Base-by-base conservation (phyloP, 495 filamentous ascomycete genomes). In the Penicillium taxi region DNA sequence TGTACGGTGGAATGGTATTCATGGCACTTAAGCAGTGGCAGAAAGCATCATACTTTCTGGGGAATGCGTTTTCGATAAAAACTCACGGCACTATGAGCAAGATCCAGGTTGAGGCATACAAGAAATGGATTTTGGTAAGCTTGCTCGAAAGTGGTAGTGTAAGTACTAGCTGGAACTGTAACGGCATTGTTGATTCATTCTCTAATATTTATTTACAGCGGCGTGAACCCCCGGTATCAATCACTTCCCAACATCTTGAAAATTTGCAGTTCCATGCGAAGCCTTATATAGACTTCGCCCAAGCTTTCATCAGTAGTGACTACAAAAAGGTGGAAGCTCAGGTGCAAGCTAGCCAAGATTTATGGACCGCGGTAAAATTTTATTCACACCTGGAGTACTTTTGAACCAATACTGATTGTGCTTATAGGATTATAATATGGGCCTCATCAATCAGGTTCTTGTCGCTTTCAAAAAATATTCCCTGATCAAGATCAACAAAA, bases 91-190 rank as follows among this genome's bases (percentile, higher is more conserved):
- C 69, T 9, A 67, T 74, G 13, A 90, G 80, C 59, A 81, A 77
- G 58, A 70, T 91, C 19, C 86, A 88, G 80, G 69, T 84, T 2
- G 87, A 94, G 48, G 86, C 85, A 9, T 93, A 94, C 67, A 94
- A 90, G 57, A 96, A 93, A 63, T 94, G 86, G 82, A 58, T 91
- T 6, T 63, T 98, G n/a, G 73, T 89, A 4, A 74, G 77, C 23
- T 61, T 94, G 24, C 66, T 96, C 7, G 65, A 70, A 13, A 63
- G 79, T 26, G 90, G 90, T 50, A 81, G 74, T 59, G 73, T 81
- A 48, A 61, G 45, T 55, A 54, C 15, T 7, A 14, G 47, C 23
- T 42, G 41, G 23, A 56, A 41, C 4, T 11, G 16, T 1, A 6
- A 20, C 11, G 17, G n/a, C 11, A 32, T 14, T 9, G 16, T 26